These are phyloP conservation scores for Neurospora sp. DNA, from an alignment of 495 filamentous ascomycete species.

Conservation along the genomic window DNA sequence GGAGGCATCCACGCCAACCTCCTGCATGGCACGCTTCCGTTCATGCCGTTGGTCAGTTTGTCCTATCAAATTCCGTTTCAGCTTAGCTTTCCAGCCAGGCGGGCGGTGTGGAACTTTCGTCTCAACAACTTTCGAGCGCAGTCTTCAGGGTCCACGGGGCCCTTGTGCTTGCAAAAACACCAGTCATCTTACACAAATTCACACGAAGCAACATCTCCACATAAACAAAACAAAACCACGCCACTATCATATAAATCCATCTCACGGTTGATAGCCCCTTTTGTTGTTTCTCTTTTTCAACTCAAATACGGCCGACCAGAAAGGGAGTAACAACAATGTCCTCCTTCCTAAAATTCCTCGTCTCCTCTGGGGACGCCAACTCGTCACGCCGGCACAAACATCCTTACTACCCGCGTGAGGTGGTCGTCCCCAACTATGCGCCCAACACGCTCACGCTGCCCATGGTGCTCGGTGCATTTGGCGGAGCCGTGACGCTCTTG, in stretches of 20 bases:
- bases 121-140: neutral
- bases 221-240: neutral
- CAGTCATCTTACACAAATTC: neutral
- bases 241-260: neutral
- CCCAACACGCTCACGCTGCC: slow-evolving; percentile 38
- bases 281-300: neutral
- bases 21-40: neutral
- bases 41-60: neutral
- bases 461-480: slow-evolving; percentile 40
- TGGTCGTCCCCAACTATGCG: slow-evolving; percentile 49
- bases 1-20: neutral
- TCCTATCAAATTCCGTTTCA: neutral
- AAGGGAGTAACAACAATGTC: neutral
- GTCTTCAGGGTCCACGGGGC: neutral
- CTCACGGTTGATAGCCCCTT: neutral
- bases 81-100: neutral
- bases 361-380: neutral
- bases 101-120: neutral
- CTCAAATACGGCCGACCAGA: neutral
- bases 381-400: slow-evolving; percentile 27
- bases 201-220: neutral
- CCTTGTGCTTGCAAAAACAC: neutral
- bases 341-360: neutral
- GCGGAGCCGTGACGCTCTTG: slow-evolving; percentile 31
- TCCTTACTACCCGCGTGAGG: slow-evolving; percentile 63